Percentiles rank a stretch among this genome's conserved stretches.
These are phyloP conservation scores for Acanthamoeba lenticulata DNA, from an alignment of 208 protist genomes.

Conservation along the genomic window DNA sequence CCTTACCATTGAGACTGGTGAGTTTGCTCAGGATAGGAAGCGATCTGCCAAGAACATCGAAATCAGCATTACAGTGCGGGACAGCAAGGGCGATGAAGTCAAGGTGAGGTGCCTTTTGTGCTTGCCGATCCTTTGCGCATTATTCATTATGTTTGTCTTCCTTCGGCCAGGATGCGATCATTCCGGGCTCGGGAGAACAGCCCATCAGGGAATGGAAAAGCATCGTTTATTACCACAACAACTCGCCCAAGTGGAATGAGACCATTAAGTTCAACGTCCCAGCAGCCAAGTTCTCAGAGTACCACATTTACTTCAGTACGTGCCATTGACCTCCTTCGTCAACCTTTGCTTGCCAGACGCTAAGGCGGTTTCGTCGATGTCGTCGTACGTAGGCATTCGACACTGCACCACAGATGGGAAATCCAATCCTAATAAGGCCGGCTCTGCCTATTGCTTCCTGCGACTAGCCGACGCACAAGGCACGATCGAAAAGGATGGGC, in stretches of 20 bases:
- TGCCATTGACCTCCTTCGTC: background rate
- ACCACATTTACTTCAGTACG: slow-evolving; percentile 60
- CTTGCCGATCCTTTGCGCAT: background rate
- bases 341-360: no score
- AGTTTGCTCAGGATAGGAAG: slow-evolving; percentile 76
- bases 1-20: slow-evolving; percentile 69
- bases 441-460: background rate
- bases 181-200: slow-evolving; percentile 43
- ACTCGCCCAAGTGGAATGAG: slow-evolving; percentile 73
- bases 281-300: slow-evolving; percentile 50
- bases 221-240: slow-evolving; percentile 73
- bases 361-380: no score
- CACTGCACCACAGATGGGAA: slow-evolving; percentile 74
- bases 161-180: background rate
- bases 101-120: background rate
- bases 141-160: background rate
- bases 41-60: slow-evolving; percentile 74
- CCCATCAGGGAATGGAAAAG: slow-evolving; percentile 63
- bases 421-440: background rate
- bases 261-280: slow-evolving; percentile 66
- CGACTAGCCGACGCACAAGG: slow-evolving; percentile 3
- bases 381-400: slow-evolving; percentile 2
- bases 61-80: slow-evolving; percentile 54
- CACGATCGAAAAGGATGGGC: background rate
- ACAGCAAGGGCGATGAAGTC: slow-evolving; percentile 60